phyloP scores from a whole-genome alignment of 2,329 filamentous ascomycete species.

The Albifimbria verrucaria region DNA sequence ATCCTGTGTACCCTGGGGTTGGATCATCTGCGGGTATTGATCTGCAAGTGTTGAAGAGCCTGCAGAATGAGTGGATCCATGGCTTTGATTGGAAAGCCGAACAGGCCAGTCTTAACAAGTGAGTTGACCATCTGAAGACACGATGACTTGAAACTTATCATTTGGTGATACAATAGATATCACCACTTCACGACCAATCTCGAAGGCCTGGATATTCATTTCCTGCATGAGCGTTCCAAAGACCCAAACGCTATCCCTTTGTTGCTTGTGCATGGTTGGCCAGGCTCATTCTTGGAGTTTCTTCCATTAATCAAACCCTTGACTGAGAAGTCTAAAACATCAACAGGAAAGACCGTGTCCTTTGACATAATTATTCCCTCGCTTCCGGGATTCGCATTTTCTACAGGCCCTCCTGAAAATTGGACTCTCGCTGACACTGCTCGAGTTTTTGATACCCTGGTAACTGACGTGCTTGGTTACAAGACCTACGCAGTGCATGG shows the following conservation, averaged over 20 bases:
- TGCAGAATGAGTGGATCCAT: conserved; percentile 10
- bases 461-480: conserved; percentile 35
- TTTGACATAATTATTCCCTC: conserved; percentile 24
- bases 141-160: not conserved
- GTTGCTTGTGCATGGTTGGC: conserved; percentile 41
- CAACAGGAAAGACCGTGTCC: not conserved
- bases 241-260: conserved; percentile 30
- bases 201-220: conserved; percentile 14
- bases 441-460: conserved; percentile 31
- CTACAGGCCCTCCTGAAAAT: conserved; percentile 20
- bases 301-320: conserved; percentile 15
- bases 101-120: conserved; percentile 13
- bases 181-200: conserved; percentile 3
- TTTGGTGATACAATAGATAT: not conserved
- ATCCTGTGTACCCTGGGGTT: conserved; percentile 1
- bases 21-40: conserved; percentile 9
- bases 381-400: conserved; percentile 37
- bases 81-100: conserved; percentile 16
- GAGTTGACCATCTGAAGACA: not conserved
- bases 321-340: not conserved
- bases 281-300: conserved; percentile 41
- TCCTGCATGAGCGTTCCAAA: conserved; percentile 15
- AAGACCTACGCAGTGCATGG: conserved; percentile 13
- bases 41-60: conserved; percentile 7
- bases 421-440: conserved; percentile 35